Evolutionary conservation across 2,329 filamentous ascomycete species (phyloP), one percentile per base, ranked within the genome.

Genomic region (Domatiomyces globalis): DNA sequence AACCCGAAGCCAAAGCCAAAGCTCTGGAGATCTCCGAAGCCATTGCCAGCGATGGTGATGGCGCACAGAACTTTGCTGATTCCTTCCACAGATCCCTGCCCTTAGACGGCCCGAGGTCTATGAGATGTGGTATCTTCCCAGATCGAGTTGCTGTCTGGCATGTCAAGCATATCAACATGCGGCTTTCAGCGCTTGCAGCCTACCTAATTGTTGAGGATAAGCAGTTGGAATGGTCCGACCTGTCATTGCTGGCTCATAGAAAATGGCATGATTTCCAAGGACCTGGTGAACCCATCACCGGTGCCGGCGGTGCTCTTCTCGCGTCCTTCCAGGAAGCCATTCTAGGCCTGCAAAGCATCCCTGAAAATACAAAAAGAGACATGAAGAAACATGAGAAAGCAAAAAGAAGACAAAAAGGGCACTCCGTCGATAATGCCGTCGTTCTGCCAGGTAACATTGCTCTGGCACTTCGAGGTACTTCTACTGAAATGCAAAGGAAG

Each of bases 241-340:
- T 79, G 5, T 67, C 70, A 44, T 63, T 76, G 19, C 60, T 71
- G 20, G 63, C 71, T 5, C 69, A 71, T 50, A 70, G 68, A 45
- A 71, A 74, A 48, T 77, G 73, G 73, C 74, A 73, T 49, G 73
- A 76, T 54, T 77, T 76, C 54, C 73, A 74, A 49, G 74, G 74
- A 0, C 73, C 74, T 17, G 74, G 74, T 1, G 75, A 77, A 54
- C 74, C 74, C 0, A 63, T 77, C 27, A 75, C 70, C 8, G 76
- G 72, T 36, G 67, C 65, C 10, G 73, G 71, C 50, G 69, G 71
- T 44, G 73, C 71, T 8, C 57, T 72, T 25, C 66, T 69, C 19
- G 66, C 64, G 51, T 73, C 68, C 15, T 64, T 71, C 44, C 69
- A 67, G 12, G 71, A 70, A 48, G 67, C 73, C n/a, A 70, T 70